Base-by-base conservation (phyloP, 2,329 filamentous ascomycete genomes). In the Lasiodiplodia gonubiensis region DNA sequence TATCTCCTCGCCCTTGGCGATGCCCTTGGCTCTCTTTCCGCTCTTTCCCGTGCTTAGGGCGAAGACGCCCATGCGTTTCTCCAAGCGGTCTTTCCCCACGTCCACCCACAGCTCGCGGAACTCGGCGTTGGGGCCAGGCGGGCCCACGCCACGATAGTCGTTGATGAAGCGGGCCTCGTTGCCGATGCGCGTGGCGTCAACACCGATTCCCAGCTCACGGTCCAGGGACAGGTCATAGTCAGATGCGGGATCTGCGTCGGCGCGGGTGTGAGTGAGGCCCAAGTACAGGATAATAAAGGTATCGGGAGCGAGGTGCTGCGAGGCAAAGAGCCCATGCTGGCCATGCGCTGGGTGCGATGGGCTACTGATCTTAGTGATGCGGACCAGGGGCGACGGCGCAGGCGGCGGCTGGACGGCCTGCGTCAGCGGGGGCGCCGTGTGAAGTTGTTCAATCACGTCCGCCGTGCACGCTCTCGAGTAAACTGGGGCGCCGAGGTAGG, bases 91-190 rank as follows among this genome's bases (percentile, higher is more conserved):
- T 68, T 77, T 69, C 11, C 73, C 72, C 49, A 79, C 51, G 68
- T 80, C 72, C 10, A 68, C 60, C 63, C 75, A 75, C 27, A 79
- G 74, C 59, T 83, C 80, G 27, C 78, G 74, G 67, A 83, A 83
- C 67, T 83, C 81, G 35, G 80, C 80, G 68, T 78, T 80, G 10
- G 80, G 78, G n/a, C 71, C 71, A 1, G 72, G 68, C 2, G 77
- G 74, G 16, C 70, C 59, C 10, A 86, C 77, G 21, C 84, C 82
- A 66, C 84, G 79, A 72, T 86, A 86, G 72, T 86, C 84, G 69
- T 86, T 86, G 68, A 84, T 80, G 70, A 84, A 86, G 52, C 84
- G 77, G 4, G 82, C 80, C 70, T 86, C 84, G 70, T 86, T 86
- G 33, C 84, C 84, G 69, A 80, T 79, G 2, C 72, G 74, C 1